Percentiles rank a stretch among this genome's conserved stretches.
phyloP scores from a whole-genome alignment of 306 rosid genomes.

The Glycine soja region DNA sequence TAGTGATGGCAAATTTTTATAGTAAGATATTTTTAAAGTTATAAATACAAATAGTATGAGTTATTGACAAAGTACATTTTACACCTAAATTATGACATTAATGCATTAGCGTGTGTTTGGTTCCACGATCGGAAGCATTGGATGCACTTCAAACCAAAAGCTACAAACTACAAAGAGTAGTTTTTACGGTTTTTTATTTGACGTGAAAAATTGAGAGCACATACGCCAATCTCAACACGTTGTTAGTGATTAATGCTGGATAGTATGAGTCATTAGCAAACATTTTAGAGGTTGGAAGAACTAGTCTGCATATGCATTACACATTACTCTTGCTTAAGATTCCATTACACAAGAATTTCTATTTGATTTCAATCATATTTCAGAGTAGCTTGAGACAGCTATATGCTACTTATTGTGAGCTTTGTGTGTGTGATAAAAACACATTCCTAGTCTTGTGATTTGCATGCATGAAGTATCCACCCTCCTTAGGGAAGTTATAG shows the following conservation, averaged over 20 bases:
- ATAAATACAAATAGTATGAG: not conserved
- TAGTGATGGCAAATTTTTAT: not conserved
- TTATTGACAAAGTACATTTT: not conserved
- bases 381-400: not conserved
- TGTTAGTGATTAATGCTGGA: slow-evolving; percentile 4
- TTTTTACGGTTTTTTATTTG: no score
- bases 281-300: not conserved
- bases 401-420: not conserved
- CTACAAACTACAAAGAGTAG: no score
- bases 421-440: not conserved
- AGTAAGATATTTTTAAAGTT: not conserved
- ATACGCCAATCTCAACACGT: not conserved
- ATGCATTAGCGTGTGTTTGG: not conserved
- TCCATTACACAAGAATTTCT: not conserved
- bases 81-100: not conserved
- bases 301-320: not conserved
- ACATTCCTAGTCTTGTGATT: not conserved
- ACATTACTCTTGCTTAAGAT: not conserved
- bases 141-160: not conserved
- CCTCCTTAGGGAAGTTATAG: not conserved
- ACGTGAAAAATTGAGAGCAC: no score
- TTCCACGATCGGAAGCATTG: not conserved
- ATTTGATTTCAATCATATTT: slow-evolving; percentile 7
- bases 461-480: slow-evolving; percentile 11
- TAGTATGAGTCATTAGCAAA: not conserved